Percentiles rank a stretch among this genome's conserved stretches.
These are phyloP conservation scores for Apophysomyces elegans DNA, from an alignment of 371 early-diverging fungal species.

Conservation along the genomic window DNA sequence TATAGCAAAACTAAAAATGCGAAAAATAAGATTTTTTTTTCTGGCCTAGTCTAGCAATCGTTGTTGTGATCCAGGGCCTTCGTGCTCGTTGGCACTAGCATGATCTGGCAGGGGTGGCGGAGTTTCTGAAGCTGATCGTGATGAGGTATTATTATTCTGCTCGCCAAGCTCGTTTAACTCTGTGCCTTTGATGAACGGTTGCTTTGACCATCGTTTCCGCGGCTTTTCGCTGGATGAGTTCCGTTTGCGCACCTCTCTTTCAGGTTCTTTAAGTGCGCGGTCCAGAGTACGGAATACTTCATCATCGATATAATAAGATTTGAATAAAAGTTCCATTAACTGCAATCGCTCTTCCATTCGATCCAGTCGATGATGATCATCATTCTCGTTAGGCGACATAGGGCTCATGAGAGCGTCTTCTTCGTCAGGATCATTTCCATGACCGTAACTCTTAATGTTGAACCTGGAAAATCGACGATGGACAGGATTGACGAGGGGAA, in stretches of 20 bases:
- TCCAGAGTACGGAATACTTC: constrained; percentile 37
- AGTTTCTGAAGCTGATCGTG: constrained; percentile 5
- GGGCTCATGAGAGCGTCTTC: neutral
- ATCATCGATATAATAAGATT: constrained; percentile 43
- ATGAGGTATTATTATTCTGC: neutral
- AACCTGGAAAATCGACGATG: constrained; percentile 21
- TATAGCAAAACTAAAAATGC: neutral
- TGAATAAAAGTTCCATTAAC: constrained; percentile 36
- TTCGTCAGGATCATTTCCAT: constrained; percentile 7
- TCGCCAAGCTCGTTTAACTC: constrained; percentile 63
- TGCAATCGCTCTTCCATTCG: constrained; percentile 41
- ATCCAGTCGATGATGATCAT: constrained; percentile 23
- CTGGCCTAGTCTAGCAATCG: neutral
- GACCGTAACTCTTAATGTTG: constrained; percentile 5
- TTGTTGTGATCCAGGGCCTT: neutral
- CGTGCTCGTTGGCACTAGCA: neutral
- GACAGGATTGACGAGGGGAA: constrained; percentile 41
- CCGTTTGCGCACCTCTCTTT: neutral
- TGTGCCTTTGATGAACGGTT: constrained; percentile 71
- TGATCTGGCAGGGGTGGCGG: neutral
- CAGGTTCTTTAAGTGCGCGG: constrained; percentile 22
- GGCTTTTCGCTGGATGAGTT: constrained; percentile 49
- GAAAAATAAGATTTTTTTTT: no score
- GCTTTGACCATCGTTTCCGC: constrained; percentile 64
- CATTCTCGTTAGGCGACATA: constrained; percentile 8